phyloP scores from a whole-genome alignment of 1,284 basidiomycete species.

The Golubevia sp. region DNA sequence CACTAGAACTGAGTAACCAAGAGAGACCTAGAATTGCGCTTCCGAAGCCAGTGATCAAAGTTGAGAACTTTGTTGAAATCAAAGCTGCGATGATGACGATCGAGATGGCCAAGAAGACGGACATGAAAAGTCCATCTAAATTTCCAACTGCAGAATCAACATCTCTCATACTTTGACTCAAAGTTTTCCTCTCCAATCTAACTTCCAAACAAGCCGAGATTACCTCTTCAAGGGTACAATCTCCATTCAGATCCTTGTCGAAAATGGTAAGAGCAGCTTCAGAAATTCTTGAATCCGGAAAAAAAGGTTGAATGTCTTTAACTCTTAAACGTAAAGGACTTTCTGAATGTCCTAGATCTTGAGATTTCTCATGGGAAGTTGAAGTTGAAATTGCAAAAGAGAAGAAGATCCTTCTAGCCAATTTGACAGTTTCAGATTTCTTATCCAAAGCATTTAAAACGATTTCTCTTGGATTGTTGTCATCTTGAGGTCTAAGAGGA shows the following conservation, averaged over 20 bases:
- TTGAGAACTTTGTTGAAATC: conserved; percentile 35
- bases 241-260: conserved; percentile 42
- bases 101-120: conserved; percentile 31
- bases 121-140: conserved; percentile 44
- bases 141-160: conserved; percentile 35
- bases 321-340: conserved; percentile 10
- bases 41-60: conserved; percentile 40
- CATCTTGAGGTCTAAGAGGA: conserved; percentile 11
- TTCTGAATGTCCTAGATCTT: neutral
- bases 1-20: conserved; percentile 39
- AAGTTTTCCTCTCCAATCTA: conserved; percentile 26
- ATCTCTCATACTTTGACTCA: conserved; percentile 42
- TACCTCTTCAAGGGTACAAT: conserved; percentile 35
- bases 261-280: conserved; percentile 37
- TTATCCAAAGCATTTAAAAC: conserved; percentile 12
- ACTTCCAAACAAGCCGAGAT: conserved; percentile 31
- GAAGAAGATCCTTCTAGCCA: conserved; percentile 40
- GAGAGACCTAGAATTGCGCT: conserved; percentile 45
- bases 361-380: neutral
- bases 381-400: conserved; percentile 19
- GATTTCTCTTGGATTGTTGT: conserved; percentile 9
- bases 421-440: conserved; percentile 31
- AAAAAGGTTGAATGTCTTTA: conserved; percentile 32
- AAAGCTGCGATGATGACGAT: conserved; percentile 34
- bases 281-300: conserved; percentile 32